Evolutionary conservation across 352 stramenopile species (phyloP).

Genomic region (Pythium aristosporum): DNA sequence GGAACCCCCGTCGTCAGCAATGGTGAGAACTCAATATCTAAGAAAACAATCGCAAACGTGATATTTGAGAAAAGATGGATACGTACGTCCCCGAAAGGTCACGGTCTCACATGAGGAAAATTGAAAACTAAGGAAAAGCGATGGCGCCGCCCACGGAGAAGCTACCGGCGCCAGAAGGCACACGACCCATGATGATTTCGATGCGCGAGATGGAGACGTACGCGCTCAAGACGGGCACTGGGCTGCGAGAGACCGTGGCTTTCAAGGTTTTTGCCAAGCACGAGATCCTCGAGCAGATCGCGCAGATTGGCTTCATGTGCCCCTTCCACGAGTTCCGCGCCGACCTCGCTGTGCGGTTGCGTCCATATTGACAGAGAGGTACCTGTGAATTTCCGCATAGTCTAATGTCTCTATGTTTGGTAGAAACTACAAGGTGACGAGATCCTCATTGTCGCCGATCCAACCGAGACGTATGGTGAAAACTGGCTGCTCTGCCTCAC

Average conservation of each 20-base stretch:
- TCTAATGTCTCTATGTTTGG: neutral
- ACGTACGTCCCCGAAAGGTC: conserved; percentile 19
- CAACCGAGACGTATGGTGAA: conserved; percentile 75
- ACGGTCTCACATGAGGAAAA: neutral
- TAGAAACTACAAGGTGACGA: conserved; percentile 70
- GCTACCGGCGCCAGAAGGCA: conserved; percentile 58
- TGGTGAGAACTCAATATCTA: no score
- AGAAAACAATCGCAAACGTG: no score
- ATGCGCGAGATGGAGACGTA: conserved; percentile 86
- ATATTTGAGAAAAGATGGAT: conserved; percentile 1
- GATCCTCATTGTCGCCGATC: conserved; percentile 74
- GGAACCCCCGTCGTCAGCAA: no score
- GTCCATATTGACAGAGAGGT: neutral
- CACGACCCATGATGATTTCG: conserved; percentile 80
- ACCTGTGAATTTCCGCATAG: no score
- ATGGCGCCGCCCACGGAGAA: conserved; percentile 26
- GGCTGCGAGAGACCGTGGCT: conserved; percentile 68
- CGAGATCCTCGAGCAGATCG: conserved; percentile 74
- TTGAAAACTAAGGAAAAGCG: neutral
- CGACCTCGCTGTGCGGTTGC: conserved; percentile 38
- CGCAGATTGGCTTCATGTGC: conserved; percentile 79
- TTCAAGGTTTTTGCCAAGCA: conserved; percentile 71
- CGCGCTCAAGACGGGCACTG: conserved; percentile 74
- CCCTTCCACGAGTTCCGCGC: conserved; percentile 72
- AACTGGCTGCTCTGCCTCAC: conserved; percentile 85